Evolutionary conservation across 352 stramenopile species (phyloP).

Genomic region (Thalassiosira exigua): DNA sequence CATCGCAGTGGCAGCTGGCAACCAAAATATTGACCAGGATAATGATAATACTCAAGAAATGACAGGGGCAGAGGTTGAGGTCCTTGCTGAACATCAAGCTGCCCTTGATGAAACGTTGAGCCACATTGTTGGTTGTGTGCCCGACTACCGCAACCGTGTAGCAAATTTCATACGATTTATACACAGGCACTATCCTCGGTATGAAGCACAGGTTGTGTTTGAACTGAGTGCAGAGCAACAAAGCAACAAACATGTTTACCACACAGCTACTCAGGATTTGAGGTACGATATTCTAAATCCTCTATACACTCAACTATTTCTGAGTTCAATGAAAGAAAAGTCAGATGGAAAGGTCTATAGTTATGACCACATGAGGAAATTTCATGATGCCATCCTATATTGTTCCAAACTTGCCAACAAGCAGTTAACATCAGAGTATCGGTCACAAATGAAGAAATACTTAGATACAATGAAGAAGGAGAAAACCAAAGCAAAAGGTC

Average conservation of each 20-base stretch:
- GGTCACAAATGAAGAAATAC: slow-evolving; percentile 6
- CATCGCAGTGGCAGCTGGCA: too few species aligned
- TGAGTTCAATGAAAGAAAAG: background rate
- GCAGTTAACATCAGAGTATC: background rate
- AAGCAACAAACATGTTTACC: slow-evolving; percentile 1
- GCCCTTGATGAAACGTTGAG: background rate
- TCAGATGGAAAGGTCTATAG: background rate
- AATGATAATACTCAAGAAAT: too few species aligned
- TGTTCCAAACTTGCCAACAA: background rate
- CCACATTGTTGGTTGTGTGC: slow-evolving; percentile 1
- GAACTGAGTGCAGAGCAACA: background rate
- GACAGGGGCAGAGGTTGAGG: too few species aligned
- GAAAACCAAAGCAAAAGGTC: slow-evolving; percentile 11
- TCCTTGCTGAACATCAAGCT: slow-evolving; percentile 2
- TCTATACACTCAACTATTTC: background rate
- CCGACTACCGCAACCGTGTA: slow-evolving; percentile 2
- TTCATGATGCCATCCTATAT: slow-evolving; percentile 12
- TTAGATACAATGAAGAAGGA: slow-evolving; percentile 35
- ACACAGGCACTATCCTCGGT: background rate
- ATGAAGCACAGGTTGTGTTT: background rate
- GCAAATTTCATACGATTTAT: background rate
- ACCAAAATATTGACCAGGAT: too few species aligned
- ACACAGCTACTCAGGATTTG: slow-evolving; percentile 2
- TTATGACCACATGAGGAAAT: slow-evolving; percentile 12
- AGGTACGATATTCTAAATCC: background rate